Evolutionary conservation across 257 asterid genomes (phyloP), one percentile per base, ranked within the genome.

Genomic region (Datura wrightii): DNA sequence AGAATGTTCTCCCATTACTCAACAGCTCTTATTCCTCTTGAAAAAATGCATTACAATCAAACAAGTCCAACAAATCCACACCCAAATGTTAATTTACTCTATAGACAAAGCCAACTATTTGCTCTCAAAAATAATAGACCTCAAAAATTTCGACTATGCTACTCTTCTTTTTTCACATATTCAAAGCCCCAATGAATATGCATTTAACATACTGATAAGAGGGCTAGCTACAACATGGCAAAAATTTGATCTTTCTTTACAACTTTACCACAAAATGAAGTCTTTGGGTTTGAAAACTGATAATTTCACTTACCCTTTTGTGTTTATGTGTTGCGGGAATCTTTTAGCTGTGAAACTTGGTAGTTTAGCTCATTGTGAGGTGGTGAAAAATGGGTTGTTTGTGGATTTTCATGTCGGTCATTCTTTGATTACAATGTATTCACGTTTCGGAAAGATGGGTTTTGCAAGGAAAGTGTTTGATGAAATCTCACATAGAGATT

Each of bases 221-320:
- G 98, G 97, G 11, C 85, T 92, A 1, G 79, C 98, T 41, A 93
- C 97, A 3, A 87, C 97, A 4, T 96, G 99, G 99, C 88, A 90
- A 74, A 90, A 86, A 13, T 93, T 84, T 85, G 90, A 89, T 84
- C 88, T 89, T 44, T 94, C 97, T 0, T 60, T 94, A 3, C 85
- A 92, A 62, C 86, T 80, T 84, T 93, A 90, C 59, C 86, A 85
- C 84, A 83, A 83, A 85, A 94, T 96, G 99, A 94, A 88, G 80
- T 79, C 65, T 65, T 72, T 87, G 10, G 89, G 92, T 74, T 66
- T 94, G 59, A 91, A 89, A 84, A 94, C 98, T 0, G 97, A 93
- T 76, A 94, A 94, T 87, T 96, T 91, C 53, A 94, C 98, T 10
- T 94, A 91, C 89, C 99, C 98, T 1, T 94, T 94, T 85, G 93